phyloP scores from a whole-genome alignment of 2,329 filamentous ascomycete genomes.

The Xylariaceae sp. region DNA sequence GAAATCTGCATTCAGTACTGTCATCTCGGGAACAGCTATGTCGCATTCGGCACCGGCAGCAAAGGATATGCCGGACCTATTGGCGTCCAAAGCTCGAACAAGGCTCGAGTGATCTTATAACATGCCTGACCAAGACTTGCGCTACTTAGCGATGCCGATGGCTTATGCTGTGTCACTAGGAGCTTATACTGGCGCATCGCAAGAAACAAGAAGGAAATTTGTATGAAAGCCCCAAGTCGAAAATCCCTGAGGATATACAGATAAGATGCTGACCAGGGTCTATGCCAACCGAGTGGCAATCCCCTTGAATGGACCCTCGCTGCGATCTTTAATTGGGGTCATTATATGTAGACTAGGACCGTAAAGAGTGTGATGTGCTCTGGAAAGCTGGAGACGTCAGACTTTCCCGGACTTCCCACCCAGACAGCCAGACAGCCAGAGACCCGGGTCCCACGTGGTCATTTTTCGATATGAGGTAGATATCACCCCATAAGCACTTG shows the following conservation, averaged over 20 bases:
- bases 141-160: neutral
- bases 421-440: too few relatives aligned
- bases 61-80: slow-evolving; percentile 4
- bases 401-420: neutral
- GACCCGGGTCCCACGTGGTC: neutral
- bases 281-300: slow-evolving; percentile 22
- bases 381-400: slow-evolving; percentile 7
- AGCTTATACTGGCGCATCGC: neutral
- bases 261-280: slow-evolving; percentile 24
- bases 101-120: slow-evolving; percentile 4
- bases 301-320: slow-evolving; percentile 13
- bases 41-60: neutral
- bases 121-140: slow-evolving; percentile 5
- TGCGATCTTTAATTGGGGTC: slow-evolving; percentile 22
- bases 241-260: slow-evolving; percentile 1
- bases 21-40: slow-evolving; percentile 4
- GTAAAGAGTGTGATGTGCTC: neutral
- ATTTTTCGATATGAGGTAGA: neutral
- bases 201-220: neutral
- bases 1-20: slow-evolving; percentile 6
- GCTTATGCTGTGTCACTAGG: neutral
- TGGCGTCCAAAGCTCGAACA: slow-evolving; percentile 1
- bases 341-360: slow-evolving; percentile 3
- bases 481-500: neutral
- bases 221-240: neutral